Evolutionary conservation across 805 yeast species (phyloP), one percentile per base, ranked within the genome.

Genomic region (Vanderwaltozyma polyspora): DNA sequence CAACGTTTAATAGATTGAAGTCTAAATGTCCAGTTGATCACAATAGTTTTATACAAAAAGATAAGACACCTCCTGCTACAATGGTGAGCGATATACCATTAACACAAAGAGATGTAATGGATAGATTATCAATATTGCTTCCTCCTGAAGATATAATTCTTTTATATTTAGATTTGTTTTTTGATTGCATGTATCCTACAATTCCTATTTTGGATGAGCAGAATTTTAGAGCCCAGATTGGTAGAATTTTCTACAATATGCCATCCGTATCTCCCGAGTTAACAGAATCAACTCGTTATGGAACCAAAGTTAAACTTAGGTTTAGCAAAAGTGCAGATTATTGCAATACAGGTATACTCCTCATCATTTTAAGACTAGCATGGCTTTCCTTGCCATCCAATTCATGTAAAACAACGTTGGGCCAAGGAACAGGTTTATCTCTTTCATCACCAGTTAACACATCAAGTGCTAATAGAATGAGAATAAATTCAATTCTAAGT

Each of bases 171-270:
- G 73, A 76, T 37, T 59, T 76, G 41, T 79, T 72, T 42, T 79
- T 79, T 49, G 64, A 63, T 9, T 63, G 66, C 19, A 57, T 79
- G 4, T 80, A 80, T 49, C 68, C 81, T 11, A 74, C 69, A 37
- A 62, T 79, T 46, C 87, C 91, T 3, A 74, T 70, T 40, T 55
- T 79, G 24, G 85, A 79, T 52, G 84, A 79, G 33, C 48, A 38
- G 31, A 48, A 57, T 45, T 33, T 60, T 61, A 54, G 51, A 35
- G 37, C 40, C 15, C 59, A 55, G 38, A 48, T 49, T 25, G 44
- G 42, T 36, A 49, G 51, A 33, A 53, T 56, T 8, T 25, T 25
- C 6, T n/a, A n/a, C n/a, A n/a, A 3, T 18, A n/a, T 21, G 12
- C 19, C 3, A 31, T 25, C 8, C 18, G 19, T 13, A 21, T 13